phyloP scores from a whole-genome alignment of 2,329 filamentous ascomycete species.

The Diaporthe destruens region DNA sequence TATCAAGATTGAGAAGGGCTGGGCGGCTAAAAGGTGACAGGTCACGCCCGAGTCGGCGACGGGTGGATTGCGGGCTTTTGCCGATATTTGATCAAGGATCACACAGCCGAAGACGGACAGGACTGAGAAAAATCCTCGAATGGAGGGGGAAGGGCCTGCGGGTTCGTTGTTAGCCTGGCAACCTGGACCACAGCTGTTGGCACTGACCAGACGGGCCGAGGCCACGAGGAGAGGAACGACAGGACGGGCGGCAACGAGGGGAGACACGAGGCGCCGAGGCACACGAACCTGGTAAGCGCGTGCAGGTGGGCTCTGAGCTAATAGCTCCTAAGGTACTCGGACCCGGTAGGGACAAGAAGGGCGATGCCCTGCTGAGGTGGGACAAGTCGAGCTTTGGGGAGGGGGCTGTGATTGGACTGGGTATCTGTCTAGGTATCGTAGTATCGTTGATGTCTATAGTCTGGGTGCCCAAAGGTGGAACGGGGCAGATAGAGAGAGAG shows the following conservation, averaged over 20 bases:
- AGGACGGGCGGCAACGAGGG: background rate
- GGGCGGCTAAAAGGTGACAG: conserved; percentile 31
- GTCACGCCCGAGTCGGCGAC: conserved; percentile 18
- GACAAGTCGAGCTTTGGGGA: background rate
- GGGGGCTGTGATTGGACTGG: background rate
- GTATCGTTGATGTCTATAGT: background rate
- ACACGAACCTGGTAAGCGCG: conserved; percentile 18
- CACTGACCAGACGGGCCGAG: background rate
- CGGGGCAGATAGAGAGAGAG: background rate
- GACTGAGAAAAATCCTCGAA: background rate
- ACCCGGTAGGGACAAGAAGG: background rate
- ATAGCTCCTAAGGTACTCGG: background rate
- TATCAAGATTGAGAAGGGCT: conserved; percentile 18
- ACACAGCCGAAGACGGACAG: background rate
- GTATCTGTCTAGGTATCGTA: background rate
- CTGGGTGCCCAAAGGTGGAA: background rate
- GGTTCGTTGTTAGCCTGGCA: conserved; percentile 4
- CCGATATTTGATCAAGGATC: conserved; percentile 13
- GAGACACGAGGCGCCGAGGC: background rate
- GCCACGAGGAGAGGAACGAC: background rate
- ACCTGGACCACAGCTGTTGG: background rate
- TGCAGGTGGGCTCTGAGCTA: background rate
- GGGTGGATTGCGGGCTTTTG: conserved; percentile 20
- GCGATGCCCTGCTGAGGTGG: background rate
- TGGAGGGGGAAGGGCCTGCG: background rate